A percentile compares a stretch with the other conserved stretches of the same genome.
Conservation (phyloP, 495 filamentous ascomycete genomes). For the Bryoglossum gracile region DNA sequence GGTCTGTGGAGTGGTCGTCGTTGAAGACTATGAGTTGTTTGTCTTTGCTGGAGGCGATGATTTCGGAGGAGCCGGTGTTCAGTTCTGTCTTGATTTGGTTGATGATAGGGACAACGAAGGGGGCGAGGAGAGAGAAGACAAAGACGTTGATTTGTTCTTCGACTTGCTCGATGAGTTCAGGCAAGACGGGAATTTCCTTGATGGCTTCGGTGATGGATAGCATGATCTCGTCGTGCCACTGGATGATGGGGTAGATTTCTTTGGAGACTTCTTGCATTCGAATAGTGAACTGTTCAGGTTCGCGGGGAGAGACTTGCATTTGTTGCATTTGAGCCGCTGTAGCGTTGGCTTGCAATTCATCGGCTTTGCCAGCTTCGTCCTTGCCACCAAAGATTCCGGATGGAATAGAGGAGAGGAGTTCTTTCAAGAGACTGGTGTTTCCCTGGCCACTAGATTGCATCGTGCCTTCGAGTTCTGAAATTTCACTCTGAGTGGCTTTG, state of each 20-base stretch:
- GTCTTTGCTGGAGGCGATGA: constrained; percentile 71
- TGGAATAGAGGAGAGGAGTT: constrained; percentile 71
- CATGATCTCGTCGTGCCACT: constrained; percentile 85
- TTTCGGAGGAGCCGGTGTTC: constrained; percentile 72
- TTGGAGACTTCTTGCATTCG: constrained; percentile 59
- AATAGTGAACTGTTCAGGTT: constrained; percentile 67
- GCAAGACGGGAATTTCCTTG: constrained; percentile 72
- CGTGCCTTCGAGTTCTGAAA: constrained; percentile 72
- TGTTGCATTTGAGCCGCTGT: constrained; percentile 59
- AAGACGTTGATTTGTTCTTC: constrained; percentile 75
- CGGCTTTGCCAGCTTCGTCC: constrained; percentile 57
- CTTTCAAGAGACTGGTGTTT: constrained; percentile 60
- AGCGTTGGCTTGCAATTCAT: constrained; percentile 60
- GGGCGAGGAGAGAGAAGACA: constrained; percentile 78
- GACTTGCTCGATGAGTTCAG: constrained; percentile 69
- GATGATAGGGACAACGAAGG: constrained; percentile 79
- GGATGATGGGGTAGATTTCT: constrained; percentile 76
- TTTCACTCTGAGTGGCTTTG: constrained; percentile 79
- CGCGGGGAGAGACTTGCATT: constrained; percentile 56
- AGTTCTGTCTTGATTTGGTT: constrained; percentile 79
- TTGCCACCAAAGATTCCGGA: constrained; percentile 64
- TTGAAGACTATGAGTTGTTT: constrained; percentile 80
- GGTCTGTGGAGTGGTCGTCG: constrained; percentile 66
- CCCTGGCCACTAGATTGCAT: constrained; percentile 50
- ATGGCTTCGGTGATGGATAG: constrained; percentile 67